Base-by-base conservation (phyloP, 2,329 filamentous ascomycete species). In the Trichoderma simmonsii region DNA sequence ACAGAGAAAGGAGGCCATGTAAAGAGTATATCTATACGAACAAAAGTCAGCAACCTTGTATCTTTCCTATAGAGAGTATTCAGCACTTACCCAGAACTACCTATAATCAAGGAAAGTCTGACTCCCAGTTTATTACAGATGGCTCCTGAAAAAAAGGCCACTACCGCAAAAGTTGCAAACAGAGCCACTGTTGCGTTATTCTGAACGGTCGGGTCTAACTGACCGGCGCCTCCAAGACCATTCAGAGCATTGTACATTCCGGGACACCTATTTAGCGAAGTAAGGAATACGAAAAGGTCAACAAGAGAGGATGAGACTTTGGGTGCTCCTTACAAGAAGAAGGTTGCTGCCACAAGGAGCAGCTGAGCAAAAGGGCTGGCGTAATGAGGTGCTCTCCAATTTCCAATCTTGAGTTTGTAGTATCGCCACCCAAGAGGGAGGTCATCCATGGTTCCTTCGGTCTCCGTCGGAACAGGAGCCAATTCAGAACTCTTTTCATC, bases 1-100 rank as follows among this genome's bases (percentile, higher is more conserved):
- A 82, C 84, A 87, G 43, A 94, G 85, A 81, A 93, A 92, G 68
- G 63, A 90, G 88, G 57, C 91, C 86, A 79, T 95, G 94, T 80
- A 95, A 83, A 78, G 87, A 90, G 83, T 95, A 95, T 69, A 94
- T 80, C 14, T 93, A 92, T 73, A 93, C 93, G 75, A 95, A 86
- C 6, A 89, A 86, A 64, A 95, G 83, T 57, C 30, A 32, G 8
- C 30, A 32, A 32, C 30, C 30, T 32, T 32, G 30, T 32, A 32
- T 32, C 30, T 32, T 32, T 32, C 30, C 11, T 32, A 9, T 32
- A 32, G 30, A 32, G 30, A 32, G 30, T 32, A 32, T 32, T 18
- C 90, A 77, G 94, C 87, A 67, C 91, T 94, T 71, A 91, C 92
- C 75, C 92, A 91, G 78, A 92, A 87, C 82, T 93, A 88, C 73